Evolutionary conservation across 768 basidiomycete genomes (phyloP).

Genomic region (Leccinum truebloodii): DNA sequence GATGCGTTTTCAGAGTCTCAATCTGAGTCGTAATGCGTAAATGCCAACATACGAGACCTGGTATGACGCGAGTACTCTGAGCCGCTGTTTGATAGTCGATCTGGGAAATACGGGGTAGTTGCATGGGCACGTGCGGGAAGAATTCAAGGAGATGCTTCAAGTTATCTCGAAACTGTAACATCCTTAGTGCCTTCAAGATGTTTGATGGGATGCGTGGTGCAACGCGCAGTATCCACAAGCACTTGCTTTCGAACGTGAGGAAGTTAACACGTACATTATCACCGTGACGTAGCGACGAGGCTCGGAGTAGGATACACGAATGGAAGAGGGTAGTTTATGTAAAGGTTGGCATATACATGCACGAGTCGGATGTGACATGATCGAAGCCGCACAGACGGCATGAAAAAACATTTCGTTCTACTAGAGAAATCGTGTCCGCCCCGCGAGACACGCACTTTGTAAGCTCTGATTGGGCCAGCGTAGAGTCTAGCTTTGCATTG

Average conservation of each 20-base stretch:
- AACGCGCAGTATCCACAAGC: background rate
- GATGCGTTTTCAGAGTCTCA: background rate
- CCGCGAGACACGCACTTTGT: background rate
- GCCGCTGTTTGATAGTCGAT: background rate
- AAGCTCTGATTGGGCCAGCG: no score
- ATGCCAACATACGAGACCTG: no score
- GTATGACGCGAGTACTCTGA: background rate
- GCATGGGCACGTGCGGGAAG: background rate
- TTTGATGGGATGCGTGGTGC: no score
- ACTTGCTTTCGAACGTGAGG: background rate
- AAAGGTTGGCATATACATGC: background rate
- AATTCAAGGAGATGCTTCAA: no score
- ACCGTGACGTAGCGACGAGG: background rate
- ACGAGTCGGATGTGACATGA: background rate
- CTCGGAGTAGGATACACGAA: background rate
- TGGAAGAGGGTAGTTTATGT: background rate
- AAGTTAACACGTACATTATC: background rate
- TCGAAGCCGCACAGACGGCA: background rate
- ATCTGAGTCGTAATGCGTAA: background rate
- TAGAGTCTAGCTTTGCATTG: no score
- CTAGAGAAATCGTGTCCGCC: background rate
- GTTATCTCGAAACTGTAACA: no score
- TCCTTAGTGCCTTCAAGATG: no score
- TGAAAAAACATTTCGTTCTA: background rate
- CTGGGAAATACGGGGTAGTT: background rate